A percentile compares a stretch with the other conserved stretches of the same genome.
phyloP scores from a whole-genome alignment of 1,139 yeast genomes.

The Suhomyces yuchorum region DNA sequence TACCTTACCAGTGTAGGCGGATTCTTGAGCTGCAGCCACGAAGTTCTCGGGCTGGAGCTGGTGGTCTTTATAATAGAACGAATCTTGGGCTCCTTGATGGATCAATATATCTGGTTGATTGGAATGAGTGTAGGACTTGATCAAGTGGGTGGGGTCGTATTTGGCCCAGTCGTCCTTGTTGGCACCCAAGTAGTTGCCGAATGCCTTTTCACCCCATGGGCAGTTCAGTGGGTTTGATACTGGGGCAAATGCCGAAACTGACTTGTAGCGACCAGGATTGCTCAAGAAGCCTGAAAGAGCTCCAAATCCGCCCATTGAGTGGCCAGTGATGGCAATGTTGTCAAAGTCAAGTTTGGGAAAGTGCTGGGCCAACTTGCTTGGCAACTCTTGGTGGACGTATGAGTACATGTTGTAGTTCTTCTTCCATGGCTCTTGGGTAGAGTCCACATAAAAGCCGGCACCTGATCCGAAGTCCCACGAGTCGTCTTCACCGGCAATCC shows the following conservation, averaged over 20 bases:
- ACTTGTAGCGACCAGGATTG: constrained; percentile 73
- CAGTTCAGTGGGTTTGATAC: constrained; percentile 74
- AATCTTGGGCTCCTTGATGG: constrained; percentile 81
- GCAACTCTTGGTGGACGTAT: constrained; percentile 77
- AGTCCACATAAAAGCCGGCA: constrained; percentile 92
- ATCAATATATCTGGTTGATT: constrained; percentile 64
- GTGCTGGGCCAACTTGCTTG: constrained; percentile 45
- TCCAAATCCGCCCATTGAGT: constrained; percentile 98
- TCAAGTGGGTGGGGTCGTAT: constrained; percentile 80
- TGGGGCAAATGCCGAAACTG: constrained; percentile 92
- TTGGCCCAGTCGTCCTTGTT: constrained; percentile 62
- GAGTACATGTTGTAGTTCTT: constrained; percentile 82
- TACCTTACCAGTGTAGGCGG: constrained; percentile 62
- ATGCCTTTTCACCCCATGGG: constrained; percentile 86
- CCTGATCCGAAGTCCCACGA: constrained; percentile 91
- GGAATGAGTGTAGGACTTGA: constrained; percentile 56
- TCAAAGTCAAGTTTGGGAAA: constrained; percentile 57
- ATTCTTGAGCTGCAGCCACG: constrained; percentile 60
- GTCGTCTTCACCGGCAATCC: constrained; percentile 77
- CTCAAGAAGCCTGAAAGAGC: constrained; percentile 77
- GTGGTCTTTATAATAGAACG: constrained; percentile 65
- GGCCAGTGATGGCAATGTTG: constrained; percentile 80
- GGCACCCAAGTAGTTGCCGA: constrained; percentile 71
- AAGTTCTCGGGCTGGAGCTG: constrained; percentile 82
- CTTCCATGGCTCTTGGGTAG: constrained; percentile 72